These are phyloP conservation scores for Colletotrichum nymphaeae DNA, from an alignment of 2,329 filamentous ascomycete species.

Conservation along the genomic window DNA sequence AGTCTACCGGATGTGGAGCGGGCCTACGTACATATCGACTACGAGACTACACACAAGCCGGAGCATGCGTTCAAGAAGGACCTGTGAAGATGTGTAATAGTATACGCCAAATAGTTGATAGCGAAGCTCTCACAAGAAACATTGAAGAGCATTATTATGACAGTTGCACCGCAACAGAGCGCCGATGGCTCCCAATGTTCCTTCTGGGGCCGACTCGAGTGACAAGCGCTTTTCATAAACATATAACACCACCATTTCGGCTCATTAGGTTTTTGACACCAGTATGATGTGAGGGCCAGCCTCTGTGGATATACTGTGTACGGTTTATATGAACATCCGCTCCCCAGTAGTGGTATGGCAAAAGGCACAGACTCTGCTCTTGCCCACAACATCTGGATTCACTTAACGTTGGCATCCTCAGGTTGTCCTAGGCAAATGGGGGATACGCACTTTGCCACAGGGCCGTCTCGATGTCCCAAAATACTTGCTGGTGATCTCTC, in stretches of 20 bases:
- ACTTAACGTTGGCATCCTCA: constrained; percentile 2
- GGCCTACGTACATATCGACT: constrained; percentile 97
- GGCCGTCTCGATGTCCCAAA: constrained; percentile 1
- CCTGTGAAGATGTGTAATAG: constrained; percentile 48
- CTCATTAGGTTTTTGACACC: background rate
- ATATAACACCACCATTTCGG: background rate
- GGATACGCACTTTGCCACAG: background rate
- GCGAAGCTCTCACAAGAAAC: background rate
- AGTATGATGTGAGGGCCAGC: background rate
- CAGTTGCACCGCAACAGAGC: background rate
- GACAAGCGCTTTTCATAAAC: background rate
- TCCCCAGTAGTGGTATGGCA: constrained; percentile 14
- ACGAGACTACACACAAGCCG: constrained; percentile 94
- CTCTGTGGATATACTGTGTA: no score
- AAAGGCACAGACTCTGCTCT: constrained; percentile 20
- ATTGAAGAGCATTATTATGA: background rate
- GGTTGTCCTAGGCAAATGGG: background rate
- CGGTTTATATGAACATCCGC: background rate
- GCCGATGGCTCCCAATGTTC: background rate
- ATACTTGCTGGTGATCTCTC: background rate
- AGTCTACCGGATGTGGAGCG: constrained; percentile 90
- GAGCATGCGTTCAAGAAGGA: constrained; percentile 78
- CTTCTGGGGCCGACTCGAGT: background rate
- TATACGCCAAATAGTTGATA: background rate
- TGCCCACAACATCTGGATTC: background rate